These are phyloP conservation scores for Stephanodiscus triporus DNA, from an alignment of 108 stramenopile genomes.

Conservation along the genomic window DNA sequence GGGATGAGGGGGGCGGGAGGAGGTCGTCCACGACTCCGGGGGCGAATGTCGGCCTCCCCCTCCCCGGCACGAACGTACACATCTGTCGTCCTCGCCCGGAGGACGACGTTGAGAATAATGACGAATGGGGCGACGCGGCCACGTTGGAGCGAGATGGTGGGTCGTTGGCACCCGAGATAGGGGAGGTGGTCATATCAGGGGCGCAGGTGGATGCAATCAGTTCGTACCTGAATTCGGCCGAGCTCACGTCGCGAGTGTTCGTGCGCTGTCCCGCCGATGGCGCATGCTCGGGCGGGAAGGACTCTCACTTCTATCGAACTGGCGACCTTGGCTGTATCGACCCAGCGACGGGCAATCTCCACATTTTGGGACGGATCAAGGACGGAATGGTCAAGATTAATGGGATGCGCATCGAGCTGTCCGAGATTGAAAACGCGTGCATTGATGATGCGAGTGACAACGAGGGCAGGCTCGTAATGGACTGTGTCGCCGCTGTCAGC, in stretches of 20 bases:
- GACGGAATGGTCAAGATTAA: conserved; percentile 88
- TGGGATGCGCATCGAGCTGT: conserved; percentile 81
- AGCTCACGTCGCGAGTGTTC: conserved; percentile 62
- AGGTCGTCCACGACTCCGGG: conserved; percentile 20
- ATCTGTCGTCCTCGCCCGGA: conserved; percentile 54
- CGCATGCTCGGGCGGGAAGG: neutral
- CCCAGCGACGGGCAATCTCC: conserved; percentile 31
- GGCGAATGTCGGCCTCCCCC: conserved; percentile 65
- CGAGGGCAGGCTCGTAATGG: conserved; percentile 40
- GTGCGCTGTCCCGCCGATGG: conserved; percentile 16
- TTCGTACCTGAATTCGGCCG: conserved; percentile 67
- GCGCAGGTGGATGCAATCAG: conserved; percentile 64
- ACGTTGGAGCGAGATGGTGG: conserved; percentile 10
- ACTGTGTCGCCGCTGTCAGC: conserved; percentile 57
- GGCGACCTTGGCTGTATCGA: conserved; percentile 78
- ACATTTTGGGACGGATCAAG: conserved; percentile 74
- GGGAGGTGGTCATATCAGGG: conserved; percentile 79
- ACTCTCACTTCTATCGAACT: conserved; percentile 64
- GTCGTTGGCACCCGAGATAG: conserved; percentile 30
- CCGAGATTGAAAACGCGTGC: conserved; percentile 76
- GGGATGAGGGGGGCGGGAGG: too few species aligned
- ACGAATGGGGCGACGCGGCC: conserved; percentile 16
- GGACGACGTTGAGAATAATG: conserved; percentile 4
- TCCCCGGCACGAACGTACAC: conserved; percentile 55
- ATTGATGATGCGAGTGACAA: conserved; percentile 38